Conservation (phyloP, 805 yeast genomes). For the Wickerhamiella hasegawae region DNA sequence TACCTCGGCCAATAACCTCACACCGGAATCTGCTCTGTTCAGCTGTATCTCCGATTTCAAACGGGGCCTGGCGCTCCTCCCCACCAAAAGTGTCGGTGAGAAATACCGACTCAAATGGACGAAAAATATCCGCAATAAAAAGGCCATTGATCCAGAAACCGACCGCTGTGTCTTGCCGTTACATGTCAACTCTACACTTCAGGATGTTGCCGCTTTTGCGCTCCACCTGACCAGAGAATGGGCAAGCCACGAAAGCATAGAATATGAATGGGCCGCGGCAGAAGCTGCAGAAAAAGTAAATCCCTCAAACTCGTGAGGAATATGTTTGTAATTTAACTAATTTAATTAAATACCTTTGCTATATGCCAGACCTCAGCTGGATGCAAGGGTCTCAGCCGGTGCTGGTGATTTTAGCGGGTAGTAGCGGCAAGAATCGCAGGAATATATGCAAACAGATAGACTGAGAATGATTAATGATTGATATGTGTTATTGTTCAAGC, state of each 20-base stretch:
- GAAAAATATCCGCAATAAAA: conserved; percentile 10
- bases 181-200: conserved; percentile 23
- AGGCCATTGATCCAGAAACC: conserved; percentile 19
- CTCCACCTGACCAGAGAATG: conserved; percentile 23
- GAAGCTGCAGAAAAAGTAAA: neutral
- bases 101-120: conserved; percentile 14
- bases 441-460: too few species aligned
- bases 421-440: too few species aligned
- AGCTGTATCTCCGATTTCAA: conserved; percentile 15
- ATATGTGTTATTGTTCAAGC: conserved; percentile 17
- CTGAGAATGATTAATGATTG: too few species aligned
- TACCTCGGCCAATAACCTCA: conserved; percentile 5
- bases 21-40: neutral
- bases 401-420: too few species aligned
- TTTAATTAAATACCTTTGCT: too few species aligned
- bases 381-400: too few species aligned
- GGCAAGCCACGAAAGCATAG: conserved; percentile 18
- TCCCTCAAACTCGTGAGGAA: neutral
- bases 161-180: conserved; percentile 24
- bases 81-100: conserved; percentile 9
- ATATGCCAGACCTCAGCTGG: too few species aligned
- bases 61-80: conserved; percentile 15
- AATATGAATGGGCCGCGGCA: conserved; percentile 18
- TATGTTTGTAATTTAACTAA: too few species aligned
- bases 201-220: conserved; percentile 27